phyloP scores from a whole-genome alignment of 2,329 filamentous ascomycete species.

The Dissoconium aciculare region DNA sequence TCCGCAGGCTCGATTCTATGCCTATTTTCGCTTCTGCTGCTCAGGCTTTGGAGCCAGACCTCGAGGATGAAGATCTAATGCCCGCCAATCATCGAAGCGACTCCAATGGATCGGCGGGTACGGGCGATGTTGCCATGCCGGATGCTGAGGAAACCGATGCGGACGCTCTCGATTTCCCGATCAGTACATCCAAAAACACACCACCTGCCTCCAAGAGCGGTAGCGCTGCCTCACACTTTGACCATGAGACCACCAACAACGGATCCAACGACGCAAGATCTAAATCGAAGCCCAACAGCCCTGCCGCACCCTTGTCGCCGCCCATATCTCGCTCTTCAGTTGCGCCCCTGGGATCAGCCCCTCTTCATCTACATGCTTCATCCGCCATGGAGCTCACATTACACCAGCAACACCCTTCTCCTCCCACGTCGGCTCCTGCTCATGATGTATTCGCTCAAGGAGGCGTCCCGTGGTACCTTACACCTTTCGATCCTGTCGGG shows the following conservation, averaged over 20 bases:
- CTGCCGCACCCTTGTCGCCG: slow-evolving; percentile 22
- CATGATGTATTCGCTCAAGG: slow-evolving; percentile 41
- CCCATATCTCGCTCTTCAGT: slow-evolving; percentile 19
- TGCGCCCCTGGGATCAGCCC: slow-evolving; percentile 6
- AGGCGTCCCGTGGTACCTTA: slow-evolving; percentile 77
- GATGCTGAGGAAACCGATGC: slow-evolving; percentile 18
- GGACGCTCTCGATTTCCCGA: neutral
- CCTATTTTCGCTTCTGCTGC: slow-evolving; percentile 36
- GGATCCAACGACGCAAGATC: neutral
- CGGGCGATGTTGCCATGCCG: slow-evolving; percentile 18
- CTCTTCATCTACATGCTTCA: neutral
- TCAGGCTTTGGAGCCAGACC: slow-evolving; percentile 34
- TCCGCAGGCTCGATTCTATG: slow-evolving; percentile 61
- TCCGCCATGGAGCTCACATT: neutral
- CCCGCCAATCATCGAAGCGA: slow-evolving; percentile 14
- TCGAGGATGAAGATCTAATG: slow-evolving; percentile 26
- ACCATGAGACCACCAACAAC: neutral
- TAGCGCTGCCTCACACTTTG: neutral
- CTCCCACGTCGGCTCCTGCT: slow-evolving; percentile 12
- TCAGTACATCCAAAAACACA: too few relatives aligned
- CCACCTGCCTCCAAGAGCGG: too few relatives aligned
- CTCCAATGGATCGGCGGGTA: slow-evolving; percentile 28
- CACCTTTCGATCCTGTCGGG: slow-evolving; percentile 62
- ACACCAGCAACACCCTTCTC: neutral
- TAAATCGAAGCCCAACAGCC: slow-evolving; percentile 13